Evolutionary conservation across 129 eudicot genomes (phyloP).

Genomic region (Flaveria linearis): DNA sequence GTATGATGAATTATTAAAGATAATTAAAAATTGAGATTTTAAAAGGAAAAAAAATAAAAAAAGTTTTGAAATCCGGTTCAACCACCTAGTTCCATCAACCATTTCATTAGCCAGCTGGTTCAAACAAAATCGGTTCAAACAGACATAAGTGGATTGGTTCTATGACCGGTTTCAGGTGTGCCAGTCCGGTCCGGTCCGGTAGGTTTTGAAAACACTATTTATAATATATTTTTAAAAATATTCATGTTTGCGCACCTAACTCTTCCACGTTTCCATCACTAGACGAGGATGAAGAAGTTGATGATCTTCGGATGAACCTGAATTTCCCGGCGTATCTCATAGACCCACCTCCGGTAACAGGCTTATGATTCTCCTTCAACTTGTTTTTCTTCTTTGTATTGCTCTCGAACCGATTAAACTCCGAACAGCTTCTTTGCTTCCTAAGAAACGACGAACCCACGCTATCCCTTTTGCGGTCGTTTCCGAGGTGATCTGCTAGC

Average conservation of each 20-base stretch:
- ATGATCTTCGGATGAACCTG: constrained; percentile 41
- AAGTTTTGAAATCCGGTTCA: too few species aligned
- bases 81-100: too few species aligned
- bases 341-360: constrained; percentile 62
- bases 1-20: too few species aligned
- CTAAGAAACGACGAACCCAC: constrained; percentile 25
- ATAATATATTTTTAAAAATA: too few species aligned
- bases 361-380: constrained; percentile 61
- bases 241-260: neutral
- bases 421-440: constrained; percentile 59
- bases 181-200: too few species aligned
- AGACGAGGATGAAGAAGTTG: constrained; percentile 33
- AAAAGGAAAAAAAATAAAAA: too few species aligned
- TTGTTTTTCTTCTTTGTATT: constrained; percentile 4
- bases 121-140: too few species aligned
- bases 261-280: neutral
- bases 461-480: constrained; percentile 36
- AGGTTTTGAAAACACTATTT: too few species aligned
- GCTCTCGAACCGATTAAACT: constrained; percentile 49
- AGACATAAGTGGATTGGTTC: too few species aligned
- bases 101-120: too few species aligned
- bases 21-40: too few species aligned
- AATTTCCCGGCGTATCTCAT: constrained; percentile 65
- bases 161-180: too few species aligned
- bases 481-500: constrained; percentile 49